A percentile compares a stretch with the other conserved stretches of the same genome.
These are phyloP conservation scores for Citrus trifoliata DNA, from an alignment of 345 rosid species.

Conservation along the genomic window DNA sequence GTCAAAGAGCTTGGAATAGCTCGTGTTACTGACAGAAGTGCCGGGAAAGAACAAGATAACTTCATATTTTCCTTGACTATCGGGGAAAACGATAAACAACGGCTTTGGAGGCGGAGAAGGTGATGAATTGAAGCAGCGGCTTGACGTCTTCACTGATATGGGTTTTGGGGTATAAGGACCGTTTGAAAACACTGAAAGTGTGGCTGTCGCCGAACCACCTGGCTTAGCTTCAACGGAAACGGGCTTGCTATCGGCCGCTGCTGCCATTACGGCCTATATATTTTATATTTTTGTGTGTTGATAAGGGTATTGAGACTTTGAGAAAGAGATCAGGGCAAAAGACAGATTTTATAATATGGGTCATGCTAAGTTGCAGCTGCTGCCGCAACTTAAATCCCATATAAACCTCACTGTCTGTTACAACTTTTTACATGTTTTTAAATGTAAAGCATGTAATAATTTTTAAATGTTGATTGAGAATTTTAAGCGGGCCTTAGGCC, in stretches of 20 bases:
- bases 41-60: slow-evolving; percentile 39
- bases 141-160: background rate
- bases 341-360: background rate
- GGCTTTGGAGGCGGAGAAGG: slow-evolving; percentile 28
- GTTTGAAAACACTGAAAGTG: background rate
- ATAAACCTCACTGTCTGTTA: too few species aligned
- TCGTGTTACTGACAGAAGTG: slow-evolving; percentile 14
- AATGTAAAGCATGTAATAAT: too few species aligned
- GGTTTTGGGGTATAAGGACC: background rate
- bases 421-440: too few species aligned
- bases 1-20: slow-evolving; percentile 27
- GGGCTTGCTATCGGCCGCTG: background rate
- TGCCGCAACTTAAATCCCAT: too few species aligned
- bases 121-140: too few species aligned
- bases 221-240: background rate
- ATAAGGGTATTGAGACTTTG: too few species aligned
- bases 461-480: too few species aligned
- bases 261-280: background rate
- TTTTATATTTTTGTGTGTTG: background rate
- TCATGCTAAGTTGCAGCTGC: too few species aligned
- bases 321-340: background rate
- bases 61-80: slow-evolving; percentile 19
- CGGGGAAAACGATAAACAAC: slow-evolving; percentile 28
- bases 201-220: background rate
- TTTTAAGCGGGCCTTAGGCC: too few species aligned